These are phyloP conservation scores for Mycosarcoma maydis DNA, from an alignment of 1,284 basidiomycete genomes.

Conservation along the genomic window DNA sequence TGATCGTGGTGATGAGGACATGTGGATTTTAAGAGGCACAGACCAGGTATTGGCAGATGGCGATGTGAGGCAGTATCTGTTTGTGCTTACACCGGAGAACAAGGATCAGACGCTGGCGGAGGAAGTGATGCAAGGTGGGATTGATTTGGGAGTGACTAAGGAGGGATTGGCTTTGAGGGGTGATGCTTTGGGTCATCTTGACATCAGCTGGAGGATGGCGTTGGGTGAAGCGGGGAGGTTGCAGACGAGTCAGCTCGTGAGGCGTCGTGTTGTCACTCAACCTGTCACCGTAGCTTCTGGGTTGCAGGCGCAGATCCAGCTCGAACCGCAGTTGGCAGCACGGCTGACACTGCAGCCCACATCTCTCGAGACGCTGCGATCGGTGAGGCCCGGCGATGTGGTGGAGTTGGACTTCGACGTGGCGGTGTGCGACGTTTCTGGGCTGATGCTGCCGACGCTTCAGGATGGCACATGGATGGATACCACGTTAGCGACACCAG, in stretches of 20 bases:
- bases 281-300: neutral
- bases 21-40: slow-evolving; percentile 20
- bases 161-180: slow-evolving; percentile 14
- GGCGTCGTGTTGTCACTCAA: slow-evolving; percentile 7
- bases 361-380: slow-evolving; percentile 7
- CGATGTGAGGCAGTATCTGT: slow-evolving; percentile 62
- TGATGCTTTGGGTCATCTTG: slow-evolving; percentile 53
- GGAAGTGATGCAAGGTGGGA: neutral
- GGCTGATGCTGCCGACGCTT: neutral
- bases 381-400: neutral
- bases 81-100: slow-evolving; percentile 22
- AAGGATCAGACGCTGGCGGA: neutral
- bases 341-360: slow-evolving; percentile 2
- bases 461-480: neutral
- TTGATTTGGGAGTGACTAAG: slow-evolving; percentile 13
- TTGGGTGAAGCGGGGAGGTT: slow-evolving; percentile 57
- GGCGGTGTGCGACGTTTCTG: slow-evolving; percentile 4
- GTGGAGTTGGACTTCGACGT: slow-evolving; percentile 12
- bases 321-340: slow-evolving; percentile 3
- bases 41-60: slow-evolving; percentile 47
- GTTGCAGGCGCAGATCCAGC: neutral
- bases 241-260: slow-evolving; percentile 38
- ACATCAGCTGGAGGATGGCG: slow-evolving; percentile 61
- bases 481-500: neutral
- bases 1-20: slow-evolving; percentile 6